Conservation (phyloP, 2,329 filamentous ascomycete genomes). For the Sporothrix pallida region DNA sequence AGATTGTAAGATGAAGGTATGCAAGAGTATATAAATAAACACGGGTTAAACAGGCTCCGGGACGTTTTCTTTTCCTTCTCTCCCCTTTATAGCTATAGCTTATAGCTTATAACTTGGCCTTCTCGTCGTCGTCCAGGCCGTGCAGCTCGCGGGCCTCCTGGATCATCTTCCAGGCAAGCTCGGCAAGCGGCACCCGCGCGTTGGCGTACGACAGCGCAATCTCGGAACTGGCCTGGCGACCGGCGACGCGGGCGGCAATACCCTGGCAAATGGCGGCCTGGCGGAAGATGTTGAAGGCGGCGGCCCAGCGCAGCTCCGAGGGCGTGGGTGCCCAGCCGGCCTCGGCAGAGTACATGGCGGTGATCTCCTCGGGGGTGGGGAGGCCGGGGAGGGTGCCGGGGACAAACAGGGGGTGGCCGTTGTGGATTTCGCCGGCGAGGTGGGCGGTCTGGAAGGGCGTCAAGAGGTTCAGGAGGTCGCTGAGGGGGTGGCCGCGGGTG, state of each 20-base stretch:
- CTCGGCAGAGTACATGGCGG: conserved; percentile 52
- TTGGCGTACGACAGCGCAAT: conserved; percentile 75
- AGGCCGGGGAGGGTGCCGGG: conserved; percentile 67
- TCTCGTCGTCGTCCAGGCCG: conserved; percentile 26
- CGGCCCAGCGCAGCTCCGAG: conserved; percentile 64
- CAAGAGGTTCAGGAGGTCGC: conserved; percentile 83
- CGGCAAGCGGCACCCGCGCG: conserved; percentile 73
- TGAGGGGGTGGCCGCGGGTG: conserved; percentile 93
- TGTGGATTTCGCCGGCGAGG: conserved; percentile 40
- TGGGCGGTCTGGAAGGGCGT: conserved; percentile 54
- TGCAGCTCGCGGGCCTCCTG: conserved; percentile 46
- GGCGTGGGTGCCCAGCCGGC: conserved; percentile 58
- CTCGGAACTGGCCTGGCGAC: conserved; percentile 86
- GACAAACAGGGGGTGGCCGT: conserved; percentile 59
- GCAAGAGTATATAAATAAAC: background rate
- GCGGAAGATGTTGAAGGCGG: conserved; percentile 67
- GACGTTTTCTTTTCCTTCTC: background rate
- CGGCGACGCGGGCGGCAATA: conserved; percentile 86
- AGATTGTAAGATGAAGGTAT: too few species aligned
- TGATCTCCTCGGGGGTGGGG: conserved; percentile 44
- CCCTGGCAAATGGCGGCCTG: conserved; percentile 75
- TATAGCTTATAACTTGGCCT: conserved; percentile 34
- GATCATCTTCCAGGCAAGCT: conserved; percentile 79
- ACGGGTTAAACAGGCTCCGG: background rate
- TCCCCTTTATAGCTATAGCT: background rate